Percentiles rank a stretch among this genome's conserved stretches.
These are phyloP conservation scores for Pleurozium schreberi DNA, from an alignment of 225 moss, liverwort and hornwort species.

Conservation along the genomic window DNA sequence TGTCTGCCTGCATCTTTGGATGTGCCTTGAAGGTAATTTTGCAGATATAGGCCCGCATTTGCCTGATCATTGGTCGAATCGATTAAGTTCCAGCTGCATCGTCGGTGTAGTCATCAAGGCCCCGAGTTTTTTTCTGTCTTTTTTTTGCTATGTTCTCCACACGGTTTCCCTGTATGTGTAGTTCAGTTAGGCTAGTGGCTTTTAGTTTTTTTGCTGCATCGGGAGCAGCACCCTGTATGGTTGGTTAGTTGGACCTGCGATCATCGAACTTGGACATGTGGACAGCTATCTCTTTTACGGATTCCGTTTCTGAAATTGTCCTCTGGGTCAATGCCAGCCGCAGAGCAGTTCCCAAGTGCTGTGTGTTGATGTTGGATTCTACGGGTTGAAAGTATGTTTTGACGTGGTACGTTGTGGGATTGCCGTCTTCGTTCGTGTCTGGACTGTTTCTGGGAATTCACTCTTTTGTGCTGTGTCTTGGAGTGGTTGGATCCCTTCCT, in stretches of 20 bases:
- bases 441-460: not conserved
- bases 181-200: not conserved
- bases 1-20: not conserved
- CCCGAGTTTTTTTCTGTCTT: not conserved
- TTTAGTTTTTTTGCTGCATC: not conserved
- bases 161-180: not conserved
- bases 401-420: not conserved
- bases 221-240: not conserved
- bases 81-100: slow-evolving; percentile 8
- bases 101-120: not conserved
- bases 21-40: slow-evolving; percentile 18
- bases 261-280: not conserved
- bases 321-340: not conserved
- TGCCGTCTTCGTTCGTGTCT: not conserved
- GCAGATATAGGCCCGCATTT: slow-evolving; percentile 7
- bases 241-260: not conserved
- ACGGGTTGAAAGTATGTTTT: not conserved
- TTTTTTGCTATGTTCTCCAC: not conserved
- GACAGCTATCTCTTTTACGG: not conserved
- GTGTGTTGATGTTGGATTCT: not conserved
- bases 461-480: not conserved
- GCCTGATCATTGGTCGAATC: not conserved
- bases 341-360: not conserved
- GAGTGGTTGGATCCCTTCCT: not conserved
- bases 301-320: not conserved